phyloP scores from a whole-genome alignment of 2,329 filamentous ascomycete species.

The Aureobasidium sp. region DNA sequence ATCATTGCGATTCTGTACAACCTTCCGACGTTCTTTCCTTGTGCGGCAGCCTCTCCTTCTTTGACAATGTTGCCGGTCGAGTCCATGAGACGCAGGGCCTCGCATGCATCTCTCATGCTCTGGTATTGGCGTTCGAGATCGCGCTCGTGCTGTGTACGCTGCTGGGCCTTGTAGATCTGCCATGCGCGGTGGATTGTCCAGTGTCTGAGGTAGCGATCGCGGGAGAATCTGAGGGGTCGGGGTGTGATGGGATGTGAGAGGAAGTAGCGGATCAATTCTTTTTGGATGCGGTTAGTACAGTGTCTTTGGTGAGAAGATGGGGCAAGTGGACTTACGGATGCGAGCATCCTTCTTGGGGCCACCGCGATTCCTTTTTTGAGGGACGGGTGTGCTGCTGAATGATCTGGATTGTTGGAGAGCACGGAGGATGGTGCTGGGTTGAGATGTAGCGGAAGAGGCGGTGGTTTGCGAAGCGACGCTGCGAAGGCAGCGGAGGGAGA shows the following conservation, averaged over 20 bases:
- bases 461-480: not conserved
- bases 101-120: constrained; percentile 76
- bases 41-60: constrained; percentile 21
- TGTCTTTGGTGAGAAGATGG: not conserved
- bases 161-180: constrained; percentile 67
- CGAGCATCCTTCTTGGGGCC: constrained; percentile 27
- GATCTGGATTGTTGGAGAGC: constrained; percentile 20
- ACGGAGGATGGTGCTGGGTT: constrained; percentile 5
- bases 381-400: constrained; percentile 27
- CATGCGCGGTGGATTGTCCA: constrained; percentile 99
- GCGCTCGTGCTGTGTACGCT: constrained; percentile 53
- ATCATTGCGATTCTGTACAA: constrained; percentile 83
- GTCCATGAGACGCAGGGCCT: constrained; percentile 59
- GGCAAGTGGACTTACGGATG: constrained; percentile 22
- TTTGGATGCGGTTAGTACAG: not conserved
- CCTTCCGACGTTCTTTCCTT: constrained; percentile 55
- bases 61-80: constrained; percentile 31
- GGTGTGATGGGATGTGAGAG: constrained; percentile 60
- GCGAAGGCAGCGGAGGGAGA: constrained; percentile 28
- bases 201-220: constrained; percentile 80
- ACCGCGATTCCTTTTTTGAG: constrained; percentile 31
- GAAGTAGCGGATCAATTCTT: constrained; percentile 61
- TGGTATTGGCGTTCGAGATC: constrained; percentile 75
- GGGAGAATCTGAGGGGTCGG: constrained; percentile 77
- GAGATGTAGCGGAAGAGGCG: not conserved